A percentile compares a stretch with the other conserved stretches of the same genome.
phyloP scores from a whole-genome alignment of 108 stramenopile species.

The Cyclotella kingstonii region DNA sequence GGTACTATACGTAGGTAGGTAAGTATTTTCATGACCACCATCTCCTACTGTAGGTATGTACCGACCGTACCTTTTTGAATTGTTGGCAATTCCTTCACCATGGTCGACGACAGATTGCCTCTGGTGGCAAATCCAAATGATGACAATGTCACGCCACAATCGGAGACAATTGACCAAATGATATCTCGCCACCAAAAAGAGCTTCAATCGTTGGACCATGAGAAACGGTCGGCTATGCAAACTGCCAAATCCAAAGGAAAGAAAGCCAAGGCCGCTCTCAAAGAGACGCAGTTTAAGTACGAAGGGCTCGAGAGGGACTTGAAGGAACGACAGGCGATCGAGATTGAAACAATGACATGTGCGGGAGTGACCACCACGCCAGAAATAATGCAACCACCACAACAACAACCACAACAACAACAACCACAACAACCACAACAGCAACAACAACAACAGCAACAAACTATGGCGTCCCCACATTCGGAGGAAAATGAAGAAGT shows the following conservation, averaged over 20 bases:
- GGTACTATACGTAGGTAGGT: no score
- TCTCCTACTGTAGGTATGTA: no score
- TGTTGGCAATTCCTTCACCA: no score
- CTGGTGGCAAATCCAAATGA: no score
- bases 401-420: constrained; percentile 9
- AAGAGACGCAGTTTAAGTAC: constrained; percentile 44
- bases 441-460: constrained; percentile 2
- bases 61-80: no score
- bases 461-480: no score
- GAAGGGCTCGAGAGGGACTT: constrained; percentile 42
- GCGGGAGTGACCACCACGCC: not conserved
- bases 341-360: constrained; percentile 28
- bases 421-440: constrained; percentile 17
- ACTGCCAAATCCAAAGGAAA: constrained; percentile 73
- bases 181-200: constrained; percentile 71
- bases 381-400: constrained; percentile 2
- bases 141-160: no score
- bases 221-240: constrained; percentile 74
- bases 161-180: constrained; percentile 49
- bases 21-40: no score
- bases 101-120: no score
- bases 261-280: constrained; percentile 72
- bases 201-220: constrained; percentile 77
- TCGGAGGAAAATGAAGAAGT: constrained; percentile 20
- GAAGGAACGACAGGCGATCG: constrained; percentile 39